Percentiles rank a stretch among this genome's conserved stretches.
Conservation (phyloP, 2,329 filamentous ascomycete genomes). For the Amauroascus niger region DNA sequence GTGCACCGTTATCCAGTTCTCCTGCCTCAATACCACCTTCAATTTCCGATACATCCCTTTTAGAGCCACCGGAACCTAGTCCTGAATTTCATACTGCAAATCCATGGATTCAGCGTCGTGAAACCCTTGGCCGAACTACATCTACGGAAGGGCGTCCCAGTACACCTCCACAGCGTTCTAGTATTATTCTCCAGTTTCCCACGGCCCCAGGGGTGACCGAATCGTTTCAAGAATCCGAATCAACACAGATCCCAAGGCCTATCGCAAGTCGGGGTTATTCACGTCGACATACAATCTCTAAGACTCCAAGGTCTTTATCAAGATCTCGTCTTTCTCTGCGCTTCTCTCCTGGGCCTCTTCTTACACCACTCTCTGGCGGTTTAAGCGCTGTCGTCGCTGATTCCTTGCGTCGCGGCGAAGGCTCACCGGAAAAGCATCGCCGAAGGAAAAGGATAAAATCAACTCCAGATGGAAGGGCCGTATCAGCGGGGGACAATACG, state of each 20-base stretch:
- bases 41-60: constrained; percentile 25
- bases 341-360: constrained; percentile 50
- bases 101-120: constrained; percentile 25
- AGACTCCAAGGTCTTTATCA: constrained; percentile 32
- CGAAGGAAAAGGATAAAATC: not conserved
- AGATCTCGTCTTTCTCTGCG: constrained; percentile 43
- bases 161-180: constrained; percentile 26
- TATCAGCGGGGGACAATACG: constrained; percentile 23
- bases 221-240: constrained; percentile 13
- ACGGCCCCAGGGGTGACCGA: constrained; percentile 30
- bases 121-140: not conserved
- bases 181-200: constrained; percentile 33
- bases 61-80: constrained; percentile 20
- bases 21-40: constrained; percentile 28
- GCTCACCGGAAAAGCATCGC: constrained; percentile 25
- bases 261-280: constrained; percentile 16
- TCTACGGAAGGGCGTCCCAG: not conserved
- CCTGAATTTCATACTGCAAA: constrained; percentile 31
- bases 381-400: constrained; percentile 57
- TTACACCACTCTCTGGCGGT: constrained; percentile 51
- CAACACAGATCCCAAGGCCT: constrained; percentile 19
- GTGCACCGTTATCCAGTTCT: constrained; percentile 26
- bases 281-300: constrained; percentile 25
- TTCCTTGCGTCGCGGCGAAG: constrained; percentile 49
- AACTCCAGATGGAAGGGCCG: constrained; percentile 19